Evolutionary conservation across 768 basidiomycete species (phyloP), one percentile per base, ranked within the genome.

Genomic region (Epithele typhae): DNA sequence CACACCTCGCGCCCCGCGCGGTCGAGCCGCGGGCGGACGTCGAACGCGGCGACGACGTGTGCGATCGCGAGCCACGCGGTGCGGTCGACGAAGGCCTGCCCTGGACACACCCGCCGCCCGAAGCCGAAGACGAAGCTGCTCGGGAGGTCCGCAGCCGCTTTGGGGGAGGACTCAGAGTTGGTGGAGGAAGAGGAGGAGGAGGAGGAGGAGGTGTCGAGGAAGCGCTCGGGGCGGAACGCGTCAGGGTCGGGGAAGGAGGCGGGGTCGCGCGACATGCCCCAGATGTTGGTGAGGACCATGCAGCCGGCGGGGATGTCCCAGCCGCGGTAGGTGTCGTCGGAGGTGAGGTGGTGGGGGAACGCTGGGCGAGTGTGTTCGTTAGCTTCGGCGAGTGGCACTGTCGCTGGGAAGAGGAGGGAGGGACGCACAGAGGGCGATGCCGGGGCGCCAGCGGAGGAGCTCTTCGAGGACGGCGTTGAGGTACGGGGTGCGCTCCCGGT

Each of bases 21-120:
- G 57, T 76, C 74, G 18, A 64, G 45, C 0, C 65, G 64, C 46
- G 66, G 71, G 2, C 61, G 59, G 15, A 82, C 68, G 49, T 75
- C 63, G 56, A 79, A 66, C 10, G 70, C 62, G 17, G 76, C 67
- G 23, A 77, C 52, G 15, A 79, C 64, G 46, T 63, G 68, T 1
- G 74, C 69, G 11, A 69, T 65, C 38, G 72, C 68, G 24, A 70
- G 53, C 72, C 72, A 81, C 17, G 74, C 60, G 42, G 62, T 70
- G 5, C 64, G 52, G 40, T 77, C 73, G 3, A 74, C 78, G 37
- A 81, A 70, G 53, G 75, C 66, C 25, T 73, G 66, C 11, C 80
- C 79, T 8, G 79, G 77, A 52, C 79, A 82, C 41, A 73, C 70
- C 49, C 76, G 7, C 27, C 55, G 47, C n/a, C 55, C 55, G 25